Evolutionary conservation across 768 basidiomycete genomes (phyloP).

Genomic region (Mycena chlorophos): DNA sequence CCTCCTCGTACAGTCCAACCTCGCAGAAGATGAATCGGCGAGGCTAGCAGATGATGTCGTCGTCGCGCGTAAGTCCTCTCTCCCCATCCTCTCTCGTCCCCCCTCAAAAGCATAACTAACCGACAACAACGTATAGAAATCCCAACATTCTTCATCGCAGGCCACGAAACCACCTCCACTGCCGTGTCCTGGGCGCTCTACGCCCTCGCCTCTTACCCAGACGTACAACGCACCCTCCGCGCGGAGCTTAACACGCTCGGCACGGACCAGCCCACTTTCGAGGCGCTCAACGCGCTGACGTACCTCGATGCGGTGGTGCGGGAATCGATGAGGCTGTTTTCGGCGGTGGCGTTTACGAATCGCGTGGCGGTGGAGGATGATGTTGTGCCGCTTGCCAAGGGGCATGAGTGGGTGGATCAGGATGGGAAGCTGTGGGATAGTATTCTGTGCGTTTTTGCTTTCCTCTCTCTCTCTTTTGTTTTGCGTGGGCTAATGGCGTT

Average conservation of each 20-base stretch:
- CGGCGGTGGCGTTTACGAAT: slow-evolving; percentile 33
- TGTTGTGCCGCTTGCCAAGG: slow-evolving; percentile 42
- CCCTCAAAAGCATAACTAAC: neutral
- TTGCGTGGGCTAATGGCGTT: neutral
- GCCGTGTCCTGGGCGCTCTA: neutral
- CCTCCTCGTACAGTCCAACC: slow-evolving; percentile 48
- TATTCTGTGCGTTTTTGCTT: neutral
- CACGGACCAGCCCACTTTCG: neutral
- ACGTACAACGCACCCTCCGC: slow-evolving; percentile 1
- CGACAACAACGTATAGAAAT: slow-evolving; percentile 30
- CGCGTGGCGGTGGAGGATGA: slow-evolving; percentile 35
- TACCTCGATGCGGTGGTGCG: slow-evolving; percentile 49
- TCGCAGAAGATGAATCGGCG: slow-evolving; percentile 44
- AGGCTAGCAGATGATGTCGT: slow-evolving; percentile 28
- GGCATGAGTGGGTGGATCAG: slow-evolving; percentile 27
- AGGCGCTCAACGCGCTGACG: slow-evolving; percentile 41
- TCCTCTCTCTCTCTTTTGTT: neutral
- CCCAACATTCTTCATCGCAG: slow-evolving; percentile 27
- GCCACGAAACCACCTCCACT: slow-evolving; percentile 2
- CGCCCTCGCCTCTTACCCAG: neutral
- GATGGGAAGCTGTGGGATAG: slow-evolving; percentile 12
- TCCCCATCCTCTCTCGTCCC: neutral
- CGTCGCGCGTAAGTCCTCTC: slow-evolving; percentile 5
- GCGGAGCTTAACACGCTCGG: neutral
- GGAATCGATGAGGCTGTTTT: slow-evolving; percentile 41